Base-by-base conservation (phyloP, 2,329 filamentous ascomycete species). In the Trichoderma brevicompactum region DNA sequence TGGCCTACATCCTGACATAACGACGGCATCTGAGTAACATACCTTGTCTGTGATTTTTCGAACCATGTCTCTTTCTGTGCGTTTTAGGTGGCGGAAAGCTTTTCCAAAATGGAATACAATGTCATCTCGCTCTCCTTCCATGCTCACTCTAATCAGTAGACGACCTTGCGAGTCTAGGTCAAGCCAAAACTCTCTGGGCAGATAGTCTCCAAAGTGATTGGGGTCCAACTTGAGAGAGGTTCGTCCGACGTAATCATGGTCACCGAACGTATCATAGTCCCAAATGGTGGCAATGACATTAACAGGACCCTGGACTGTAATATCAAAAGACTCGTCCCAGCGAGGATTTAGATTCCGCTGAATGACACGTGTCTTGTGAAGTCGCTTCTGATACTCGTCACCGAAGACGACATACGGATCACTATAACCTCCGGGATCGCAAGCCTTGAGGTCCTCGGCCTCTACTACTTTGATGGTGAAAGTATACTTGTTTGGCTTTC, bases 401-500 rank as follows among this genome's bases (percentile, higher is more conserved):
- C 94, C 92, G 68, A 99, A 87, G 15, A 99, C 94, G 36, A 99
- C 93, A 73, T 99, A 99, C 0, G 95, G 95, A 78, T 99, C 95
- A 75, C 94, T 98, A 69, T 90, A 87, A 41, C 95, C 95, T 72
- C 92, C 96, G 71, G 96, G 89, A 77, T 99, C 95, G 75, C 95
- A 98, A n/a, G 95, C 92, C 78, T 98, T 98, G 71, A 99, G 83
- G 72, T 99, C 95, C 78, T 99, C 95, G 8, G 92, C 95, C 78
- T 99, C 95, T 32, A 99, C 94, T 66, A 99, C 94, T 80, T 99
- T 99, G 79, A 99, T 94, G 0, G 95, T 98, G 78, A 99, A 99
- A 64, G 97, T 94, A 75, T 96, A 98, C 75, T 96, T 97, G 68
- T 88, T 91, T 48, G 89, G 87, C 72, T 88, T 90, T 71, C 88